Base-by-base conservation (phyloP, 2,329 filamentous ascomycete species). In the Xylariaceae sp. region DNA sequence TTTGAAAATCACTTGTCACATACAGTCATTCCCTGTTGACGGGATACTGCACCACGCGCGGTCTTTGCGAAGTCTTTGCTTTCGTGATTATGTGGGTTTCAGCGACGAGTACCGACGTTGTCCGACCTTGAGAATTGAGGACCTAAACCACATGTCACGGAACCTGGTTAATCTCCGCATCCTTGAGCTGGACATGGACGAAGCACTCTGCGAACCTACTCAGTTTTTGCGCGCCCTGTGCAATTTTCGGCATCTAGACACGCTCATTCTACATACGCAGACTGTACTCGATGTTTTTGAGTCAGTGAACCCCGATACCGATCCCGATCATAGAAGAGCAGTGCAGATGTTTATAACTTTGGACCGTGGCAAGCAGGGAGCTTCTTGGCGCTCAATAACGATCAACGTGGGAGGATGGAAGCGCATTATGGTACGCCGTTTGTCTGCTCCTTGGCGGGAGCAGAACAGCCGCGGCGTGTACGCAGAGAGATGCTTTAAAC, bases 361-460 rank as follows among this genome's bases (percentile, higher is more conserved):
- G n/a, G 37, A 72, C 3, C 59, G 64, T 6, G 60, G 60, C 26
- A 72, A 71, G 55, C 58, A 58, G 21, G 46, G 49, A 5, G 41
- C 60, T 2, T 61, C 67, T 2, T 80, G 75, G 75, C 70, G 64
- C 42, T 64, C 63, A 24, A 70, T 80, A 46, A 74, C 71, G n/a
- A 67, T 80, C 51, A 79, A 78, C 26, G 72, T 80, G 1, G 78
- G 77, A 4, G 77, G 76, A 6, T 80, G 77, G 77, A 71, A 70
- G 37, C 72, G 68, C 9, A 68, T 74, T 35, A 75, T 78, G 74
- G 70, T 78, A 6, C 70, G 77, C 15, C 68, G 77, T 16, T 61
- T 77, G 37, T 67, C 74, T 42, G 65, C 67, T 35, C 66, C 67
- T 8, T 80, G 77, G 77, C 69, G 69, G 53, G 59, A 64, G 36